Conservation (phyloP, 345 rosid species). For the Salix brachista region DNA sequence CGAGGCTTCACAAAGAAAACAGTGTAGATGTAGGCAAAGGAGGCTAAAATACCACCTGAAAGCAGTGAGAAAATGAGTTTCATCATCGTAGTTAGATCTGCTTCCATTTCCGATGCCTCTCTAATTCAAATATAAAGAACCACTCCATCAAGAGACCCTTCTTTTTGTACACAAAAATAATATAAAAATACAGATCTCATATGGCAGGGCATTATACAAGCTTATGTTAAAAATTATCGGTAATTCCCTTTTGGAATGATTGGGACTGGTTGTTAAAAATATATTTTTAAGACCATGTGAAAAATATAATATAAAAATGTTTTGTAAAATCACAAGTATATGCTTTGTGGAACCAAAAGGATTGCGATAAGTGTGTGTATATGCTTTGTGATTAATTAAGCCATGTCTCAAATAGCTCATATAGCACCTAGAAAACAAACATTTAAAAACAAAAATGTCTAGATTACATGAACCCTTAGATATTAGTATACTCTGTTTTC, state of each 20-base stretch:
- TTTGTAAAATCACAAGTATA: too few species aligned
- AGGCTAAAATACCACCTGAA: conserved; percentile 16
- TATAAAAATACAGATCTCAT: too few species aligned
- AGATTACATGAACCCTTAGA: background rate
- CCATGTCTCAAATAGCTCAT: background rate
- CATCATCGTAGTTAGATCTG: background rate
- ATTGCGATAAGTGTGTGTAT: background rate
- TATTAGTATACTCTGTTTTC: background rate
- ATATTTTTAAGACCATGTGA: too few species aligned
- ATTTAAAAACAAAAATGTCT: background rate
- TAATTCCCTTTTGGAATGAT: too few species aligned
- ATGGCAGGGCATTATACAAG: too few species aligned
- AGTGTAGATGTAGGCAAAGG: conserved; percentile 9
- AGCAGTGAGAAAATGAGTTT: conserved; percentile 13
- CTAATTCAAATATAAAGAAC: background rate
- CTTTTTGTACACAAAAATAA: too few species aligned
- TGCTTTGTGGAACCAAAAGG: too few species aligned
- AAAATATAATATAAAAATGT: too few species aligned
- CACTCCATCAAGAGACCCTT: too few species aligned
- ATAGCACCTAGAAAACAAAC: conserved; percentile 7
- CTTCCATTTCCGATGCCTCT: conserved; percentile 1
- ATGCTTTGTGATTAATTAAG: conserved; percentile 5
- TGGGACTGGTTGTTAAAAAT: too few species aligned
- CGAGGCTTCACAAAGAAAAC: conserved; percentile 24
- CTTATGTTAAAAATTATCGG: too few species aligned